Percentiles rank a stretch among this genome's conserved stretches.
Conservation (phyloP, 2,329 filamentous ascomycete genomes). For the Coniochaeta sp. region DNA sequence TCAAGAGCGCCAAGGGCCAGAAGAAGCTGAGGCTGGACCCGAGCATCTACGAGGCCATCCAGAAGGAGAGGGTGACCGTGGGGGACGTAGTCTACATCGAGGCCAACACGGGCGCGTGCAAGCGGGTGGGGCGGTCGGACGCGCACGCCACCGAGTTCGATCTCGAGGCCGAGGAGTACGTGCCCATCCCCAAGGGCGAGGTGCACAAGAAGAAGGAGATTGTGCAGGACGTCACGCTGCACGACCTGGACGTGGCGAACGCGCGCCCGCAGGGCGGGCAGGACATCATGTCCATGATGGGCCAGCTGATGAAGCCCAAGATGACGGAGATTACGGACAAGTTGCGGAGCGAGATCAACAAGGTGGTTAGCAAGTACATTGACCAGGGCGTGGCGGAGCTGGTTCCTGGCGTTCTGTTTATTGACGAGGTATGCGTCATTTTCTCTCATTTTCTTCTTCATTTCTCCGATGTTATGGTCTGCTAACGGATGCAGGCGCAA, state of each 20-base stretch:
- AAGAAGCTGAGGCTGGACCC: conserved; percentile 97
- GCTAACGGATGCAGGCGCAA: conserved; percentile 61
- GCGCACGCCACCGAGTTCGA: conserved; percentile 98
- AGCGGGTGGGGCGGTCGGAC: conserved; percentile 90
- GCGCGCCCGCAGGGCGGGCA: conserved; percentile 92
- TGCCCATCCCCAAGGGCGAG: conserved; percentile 96
- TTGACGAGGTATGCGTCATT: conserved; percentile 69
- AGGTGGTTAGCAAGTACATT: conserved; percentile 98
- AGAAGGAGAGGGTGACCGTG: conserved; percentile 93
- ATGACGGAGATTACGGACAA: conserved; percentile 99
- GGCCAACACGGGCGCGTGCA: conserved; percentile 96
- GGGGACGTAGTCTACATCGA: conserved; percentile 99
- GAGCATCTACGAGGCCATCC: conserved; percentile 98
- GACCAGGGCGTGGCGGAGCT: conserved; percentile 96
- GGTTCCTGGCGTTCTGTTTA: conserved; percentile 96
- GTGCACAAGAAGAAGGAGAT: conserved; percentile 99
- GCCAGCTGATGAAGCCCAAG: conserved; percentile 98
- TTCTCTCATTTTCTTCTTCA: neutral
- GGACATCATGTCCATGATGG: conserved; percentile 99
- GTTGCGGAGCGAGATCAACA: conserved; percentile 92
- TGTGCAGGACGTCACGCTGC: conserved; percentile 94
- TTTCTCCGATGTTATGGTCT: neutral
- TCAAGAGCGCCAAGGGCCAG: conserved; percentile 93
- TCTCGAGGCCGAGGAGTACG: conserved; percentile 96
- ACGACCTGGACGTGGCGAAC: conserved; percentile 94